Conservation (phyloP, 345 rosid species). For the Kandelia obovata region DNA sequence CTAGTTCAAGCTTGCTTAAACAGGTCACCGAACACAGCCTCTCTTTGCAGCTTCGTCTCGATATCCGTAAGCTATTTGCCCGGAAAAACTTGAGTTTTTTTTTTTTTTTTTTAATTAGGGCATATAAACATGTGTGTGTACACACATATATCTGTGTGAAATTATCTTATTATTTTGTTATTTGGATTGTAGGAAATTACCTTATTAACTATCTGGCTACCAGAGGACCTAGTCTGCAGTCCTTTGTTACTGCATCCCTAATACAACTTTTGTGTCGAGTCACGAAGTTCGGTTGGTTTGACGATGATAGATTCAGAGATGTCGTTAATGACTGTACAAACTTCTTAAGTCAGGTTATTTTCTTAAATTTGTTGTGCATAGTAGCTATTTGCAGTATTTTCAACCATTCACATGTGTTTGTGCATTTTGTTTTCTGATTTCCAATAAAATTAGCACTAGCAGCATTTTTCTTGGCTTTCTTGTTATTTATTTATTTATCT, state of each 20-base stretch:
- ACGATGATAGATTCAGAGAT: conserved; percentile 89
- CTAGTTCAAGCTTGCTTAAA: conserved; percentile 91
- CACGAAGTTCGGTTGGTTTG: conserved; percentile 98
- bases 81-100: not conserved
- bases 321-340: conserved; percentile 76
- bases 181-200: conserved; percentile 52
- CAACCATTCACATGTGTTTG: not conserved
- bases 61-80: conserved; percentile 50
- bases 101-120: too few species aligned
- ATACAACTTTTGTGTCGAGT: conserved; percentile 88
- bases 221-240: conserved; percentile 84
- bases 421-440: not conserved
- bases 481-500: not conserved
- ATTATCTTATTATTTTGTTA: not conserved
- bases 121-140: too few species aligned
- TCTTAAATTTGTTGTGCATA: not conserved
- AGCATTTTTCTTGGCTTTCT: not conserved
- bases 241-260: conserved; percentile 79
- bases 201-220: conserved; percentile 81
- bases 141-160: too few species aligned
- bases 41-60: conserved; percentile 81
- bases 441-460: too few species aligned
- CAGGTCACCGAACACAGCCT: conserved; percentile 97
- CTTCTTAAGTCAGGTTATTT: conserved; percentile 82
- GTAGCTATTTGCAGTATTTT: not conserved